Evolutionary conservation across 202 grass and related monocot species (phyloP), one percentile per base, ranked within the genome.

Genomic region (Dendrocalamus latiflorus): DNA sequence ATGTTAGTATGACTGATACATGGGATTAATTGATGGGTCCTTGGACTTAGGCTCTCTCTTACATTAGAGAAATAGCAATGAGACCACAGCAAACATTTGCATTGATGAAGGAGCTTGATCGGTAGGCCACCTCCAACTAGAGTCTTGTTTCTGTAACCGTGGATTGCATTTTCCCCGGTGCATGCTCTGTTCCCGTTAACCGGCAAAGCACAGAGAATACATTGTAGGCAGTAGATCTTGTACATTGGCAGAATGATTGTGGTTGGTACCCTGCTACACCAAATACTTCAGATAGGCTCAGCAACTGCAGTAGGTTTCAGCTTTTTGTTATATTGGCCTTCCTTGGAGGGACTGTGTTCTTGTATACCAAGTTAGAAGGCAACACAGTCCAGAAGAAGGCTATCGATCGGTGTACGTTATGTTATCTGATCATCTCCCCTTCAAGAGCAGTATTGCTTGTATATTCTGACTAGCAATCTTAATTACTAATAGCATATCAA

Each of bases 1-100:
- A 84, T 14, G 84, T 65, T 44, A 94, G 75, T 67, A 37, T 94
- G 50, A 94, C 90, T 50, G 84, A 94, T 88, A 88, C 85, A 68
- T 97, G 95, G 95, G 79, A 73, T 65, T 87, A 55, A 81, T 60
- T 66, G 77, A 73, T 65, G 82, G 84, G 78, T 87, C 90, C 70
- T 84, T 38, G 18, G 61, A 42, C 54, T 65, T 63, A 70, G 37
- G 0, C 21, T 33, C 67, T 77, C 78, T 81, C n/a, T n/a, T n/a
- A 70, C 49, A 39, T 6, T 34, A 69, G 67, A 57, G 62, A 62
- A 89, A 65, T 74, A 82, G 73, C 71, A 67, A 78, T 67, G 83
- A 76, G 22, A 55, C 33, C 20, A 53, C 60, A 73, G 25, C 68
- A 63, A 22, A 51, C 59, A 78, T 22, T 50, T 17, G 73, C 78